Evolutionary conservation across 2,329 filamentous ascomycete genomes (phyloP).

Genomic region (Arthroderma uncinatum): DNA sequence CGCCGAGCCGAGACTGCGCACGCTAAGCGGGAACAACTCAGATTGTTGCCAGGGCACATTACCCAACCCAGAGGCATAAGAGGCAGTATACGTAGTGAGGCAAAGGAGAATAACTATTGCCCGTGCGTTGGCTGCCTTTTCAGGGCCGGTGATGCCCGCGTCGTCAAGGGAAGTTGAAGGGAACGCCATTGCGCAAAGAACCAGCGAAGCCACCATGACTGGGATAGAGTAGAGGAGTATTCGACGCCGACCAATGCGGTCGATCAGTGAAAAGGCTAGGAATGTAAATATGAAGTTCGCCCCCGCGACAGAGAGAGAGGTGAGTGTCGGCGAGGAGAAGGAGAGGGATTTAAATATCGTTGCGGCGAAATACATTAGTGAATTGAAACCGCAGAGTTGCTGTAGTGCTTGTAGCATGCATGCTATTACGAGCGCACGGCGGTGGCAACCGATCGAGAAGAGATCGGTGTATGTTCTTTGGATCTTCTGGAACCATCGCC

Average conservation of each 20-base stretch:
- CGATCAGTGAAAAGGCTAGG: constrained; percentile 64
- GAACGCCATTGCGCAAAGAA: constrained; percentile 63
- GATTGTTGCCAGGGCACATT: constrained; percentile 96
- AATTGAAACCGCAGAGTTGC: constrained; percentile 84
- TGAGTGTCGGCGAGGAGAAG: constrained; percentile 67
- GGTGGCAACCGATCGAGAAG: constrained; percentile 38
- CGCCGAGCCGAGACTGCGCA: constrained; percentile 52
- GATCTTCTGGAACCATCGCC: constrained; percentile 2
- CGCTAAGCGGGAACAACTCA: constrained; percentile 65
- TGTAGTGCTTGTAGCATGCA: constrained; percentile 79
- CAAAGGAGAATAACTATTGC: constrained; percentile 54
- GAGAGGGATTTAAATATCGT: constrained; percentile 69
- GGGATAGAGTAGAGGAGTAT: constrained; percentile 77
- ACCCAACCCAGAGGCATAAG: constrained; percentile 77
- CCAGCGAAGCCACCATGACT: constrained; percentile 65
- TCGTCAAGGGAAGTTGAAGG: constrained; percentile 39
- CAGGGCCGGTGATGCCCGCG: constrained; percentile 29
- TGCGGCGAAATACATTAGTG: constrained; percentile 82
- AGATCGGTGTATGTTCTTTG: constrained; percentile 18
- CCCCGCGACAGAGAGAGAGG: constrained; percentile 65
- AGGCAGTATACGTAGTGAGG: constrained; percentile 72
- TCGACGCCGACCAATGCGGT: constrained; percentile 64
- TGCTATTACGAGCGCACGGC: constrained; percentile 67
- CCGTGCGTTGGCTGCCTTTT: neutral
- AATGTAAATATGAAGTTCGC: constrained; percentile 75